Percentiles rank a stretch among this genome's conserved stretches.
Conservation (phyloP, 2,329 filamentous ascomycete genomes). For the Polytolypa hystricis region DNA sequence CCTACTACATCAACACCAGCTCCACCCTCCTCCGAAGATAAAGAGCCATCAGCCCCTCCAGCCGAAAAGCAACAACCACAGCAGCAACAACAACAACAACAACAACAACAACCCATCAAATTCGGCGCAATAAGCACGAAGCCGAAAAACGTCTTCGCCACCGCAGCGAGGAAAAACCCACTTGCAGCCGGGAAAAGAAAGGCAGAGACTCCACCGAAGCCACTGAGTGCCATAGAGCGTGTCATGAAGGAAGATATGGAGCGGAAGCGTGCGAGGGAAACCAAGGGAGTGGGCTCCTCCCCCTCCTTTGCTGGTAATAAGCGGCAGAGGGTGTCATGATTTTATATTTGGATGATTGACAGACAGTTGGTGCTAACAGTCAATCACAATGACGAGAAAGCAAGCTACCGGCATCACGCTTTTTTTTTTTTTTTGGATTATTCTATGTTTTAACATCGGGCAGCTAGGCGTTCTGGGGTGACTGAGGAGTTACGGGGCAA, state of each 20-base stretch:
- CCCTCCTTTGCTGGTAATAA: too few species aligned
- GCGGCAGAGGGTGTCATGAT: slow-evolving; percentile 9
- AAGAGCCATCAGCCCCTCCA: background rate
- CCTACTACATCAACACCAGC: slow-evolving; percentile 1
- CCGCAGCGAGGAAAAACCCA: slow-evolving; percentile 9
- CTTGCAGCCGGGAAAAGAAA: slow-evolving; percentile 7
- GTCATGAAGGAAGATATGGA: slow-evolving; percentile 14
- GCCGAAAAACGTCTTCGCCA: slow-evolving; percentile 12
- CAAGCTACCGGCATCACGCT: too few species aligned
- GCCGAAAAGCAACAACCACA: slow-evolving; percentile 3
- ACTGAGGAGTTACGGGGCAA: background rate
- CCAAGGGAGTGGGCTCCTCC: too few species aligned
- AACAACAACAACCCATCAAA: slow-evolving; percentile 7
- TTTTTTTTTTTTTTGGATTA: background rate
- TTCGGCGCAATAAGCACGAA: slow-evolving; percentile 6
- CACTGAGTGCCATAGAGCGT: slow-evolving; percentile 10
- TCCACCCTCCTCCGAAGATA: background rate
- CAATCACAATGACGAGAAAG: too few species aligned
- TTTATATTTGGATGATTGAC: too few species aligned
- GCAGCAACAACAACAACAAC: slow-evolving; percentile 1
- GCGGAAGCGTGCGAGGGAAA: slow-evolving; percentile 9
- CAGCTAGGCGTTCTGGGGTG: background rate
- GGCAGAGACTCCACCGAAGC: slow-evolving; percentile 8
- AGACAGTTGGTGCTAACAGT: too few species aligned
- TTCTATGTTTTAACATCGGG: background rate